Evolutionary conservation across 2,329 filamentous ascomycete genomes (phyloP), one percentile per base, ranked within the genome.

Genomic region (Trichoderma atroviride): DNA sequence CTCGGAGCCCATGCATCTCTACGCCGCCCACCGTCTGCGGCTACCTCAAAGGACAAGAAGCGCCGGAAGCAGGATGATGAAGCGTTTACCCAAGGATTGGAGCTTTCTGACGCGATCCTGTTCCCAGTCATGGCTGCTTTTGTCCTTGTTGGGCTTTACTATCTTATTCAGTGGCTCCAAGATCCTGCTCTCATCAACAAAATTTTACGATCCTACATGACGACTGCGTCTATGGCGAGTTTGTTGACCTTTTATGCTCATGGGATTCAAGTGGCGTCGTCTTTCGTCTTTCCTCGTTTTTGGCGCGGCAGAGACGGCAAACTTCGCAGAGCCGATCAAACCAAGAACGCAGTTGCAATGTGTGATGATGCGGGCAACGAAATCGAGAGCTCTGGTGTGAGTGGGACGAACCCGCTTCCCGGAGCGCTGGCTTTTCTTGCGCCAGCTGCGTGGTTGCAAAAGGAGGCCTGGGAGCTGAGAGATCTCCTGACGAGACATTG

Each of bases 151-250:
- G 89, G 89, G 5, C 84, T 98, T 14, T 98, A 98, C 82, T 90
- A 94, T 74, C 84, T 97, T 70, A 93, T 98, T 77, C 93, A 96
- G 78, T 96, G 91, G 87, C 87, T 97, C 68, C 85, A 95, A 73
- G 92, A 97, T 75, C 90, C 94, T 0, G 85, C 89, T 13, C 83
- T 96, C 27, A 81, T 98, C 75, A 97, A 95, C 82, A 92, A 91
- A 79, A 87, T 96, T 50, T 82, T 98, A 27, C 90, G 92, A 50
- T 89, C 87, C 76, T 97, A 98, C 82, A 94, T 97, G 80, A 92
- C 92, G 3, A 79, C 88, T 69, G 89, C 95, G 76, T 93, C 92
- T 0, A 80, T 96, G n/a, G 90, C 92, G 71, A 93, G 92, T 71
- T 85, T 96, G 19, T 85, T 89, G 10, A 89, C 89, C 55, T 85